These are phyloP conservation scores for Sugiyamaella smithiae DNA, from an alignment of 805 yeast genomes.

Conservation along the genomic window DNA sequence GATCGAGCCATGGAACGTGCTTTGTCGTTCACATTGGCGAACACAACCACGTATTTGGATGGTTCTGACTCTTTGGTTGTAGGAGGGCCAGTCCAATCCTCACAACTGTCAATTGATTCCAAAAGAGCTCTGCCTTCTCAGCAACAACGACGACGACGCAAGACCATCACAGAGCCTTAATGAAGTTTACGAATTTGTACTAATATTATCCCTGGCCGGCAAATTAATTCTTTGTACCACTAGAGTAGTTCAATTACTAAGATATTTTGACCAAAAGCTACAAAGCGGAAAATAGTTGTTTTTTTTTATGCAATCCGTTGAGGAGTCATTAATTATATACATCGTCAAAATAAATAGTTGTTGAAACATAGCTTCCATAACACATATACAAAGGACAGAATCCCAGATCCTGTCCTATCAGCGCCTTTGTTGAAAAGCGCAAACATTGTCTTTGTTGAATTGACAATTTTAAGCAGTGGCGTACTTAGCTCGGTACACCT, in stretches of 20 bases:
- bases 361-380: conserved; percentile 19
- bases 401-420: conserved; percentile 5
- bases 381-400: conserved; percentile 3
- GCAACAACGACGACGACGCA: neutral
- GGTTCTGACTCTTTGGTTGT: conserved; percentile 7
- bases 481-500: conserved; percentile 76
- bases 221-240: no score
- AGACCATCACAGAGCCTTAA: neutral
- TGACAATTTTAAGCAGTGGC: conserved; percentile 22
- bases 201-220: no score
- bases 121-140: neutral
- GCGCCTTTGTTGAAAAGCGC: conserved; percentile 9
- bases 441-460: conserved; percentile 4
- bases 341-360: conserved; percentile 15
- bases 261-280: no score
- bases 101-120: neutral
- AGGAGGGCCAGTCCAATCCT: no score
- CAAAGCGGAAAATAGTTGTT: no score
- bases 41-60: conserved; percentile 21
- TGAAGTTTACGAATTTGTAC: neutral
- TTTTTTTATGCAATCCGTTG: conserved; percentile 14
- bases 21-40: conserved; percentile 20
- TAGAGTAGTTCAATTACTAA: no score
- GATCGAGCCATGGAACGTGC: conserved; percentile 27
- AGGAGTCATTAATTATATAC: conserved; percentile 20